Conservation (phyloP, 225 moss, liverwort and hornwort species). For the Climacium dendroides region DNA sequence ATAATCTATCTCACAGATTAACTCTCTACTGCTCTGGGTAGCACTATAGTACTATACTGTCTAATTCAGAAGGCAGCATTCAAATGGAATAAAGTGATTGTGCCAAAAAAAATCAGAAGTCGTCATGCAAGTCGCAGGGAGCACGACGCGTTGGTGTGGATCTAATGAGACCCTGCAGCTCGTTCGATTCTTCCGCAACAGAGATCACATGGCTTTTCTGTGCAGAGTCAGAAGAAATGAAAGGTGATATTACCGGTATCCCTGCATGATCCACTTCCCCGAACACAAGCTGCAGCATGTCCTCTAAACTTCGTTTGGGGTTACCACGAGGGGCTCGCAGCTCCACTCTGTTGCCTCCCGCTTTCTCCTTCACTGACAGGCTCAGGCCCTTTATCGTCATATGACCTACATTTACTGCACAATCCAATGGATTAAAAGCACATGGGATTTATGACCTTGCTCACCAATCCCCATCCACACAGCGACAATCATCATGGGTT, state of each 20-base stretch:
- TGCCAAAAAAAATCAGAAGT: slow-evolving; percentile 1
- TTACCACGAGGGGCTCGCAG: neutral
- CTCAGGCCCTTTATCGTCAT: slow-evolving; percentile 34
- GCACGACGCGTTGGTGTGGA: neutral
- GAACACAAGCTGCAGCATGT: slow-evolving; percentile 11
- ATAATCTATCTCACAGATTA: neutral
- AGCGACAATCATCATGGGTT: neutral
- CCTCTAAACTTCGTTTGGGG: slow-evolving; percentile 3
- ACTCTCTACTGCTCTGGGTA: neutral
- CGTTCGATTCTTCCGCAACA: neutral
- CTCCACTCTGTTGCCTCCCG: neutral
- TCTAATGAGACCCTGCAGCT: neutral
- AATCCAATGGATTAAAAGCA: neutral
- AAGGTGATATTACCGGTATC: neutral
- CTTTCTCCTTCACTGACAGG: neutral
- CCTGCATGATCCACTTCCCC: neutral
- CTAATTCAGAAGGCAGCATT: neutral
- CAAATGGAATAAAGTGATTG: neutral
- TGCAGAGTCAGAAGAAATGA: neutral
- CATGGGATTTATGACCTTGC: neutral
- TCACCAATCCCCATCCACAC: neutral
- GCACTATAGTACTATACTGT: neutral
- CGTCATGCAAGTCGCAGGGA: slow-evolving; percentile 11
- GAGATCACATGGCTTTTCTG: neutral
- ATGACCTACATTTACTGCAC: slow-evolving; percentile 36